Evolutionary conservation across 2,329 filamentous ascomycete genomes (phyloP), one percentile per base, ranked within the genome.

Genomic region (Metarhizium robertsii): DNA sequence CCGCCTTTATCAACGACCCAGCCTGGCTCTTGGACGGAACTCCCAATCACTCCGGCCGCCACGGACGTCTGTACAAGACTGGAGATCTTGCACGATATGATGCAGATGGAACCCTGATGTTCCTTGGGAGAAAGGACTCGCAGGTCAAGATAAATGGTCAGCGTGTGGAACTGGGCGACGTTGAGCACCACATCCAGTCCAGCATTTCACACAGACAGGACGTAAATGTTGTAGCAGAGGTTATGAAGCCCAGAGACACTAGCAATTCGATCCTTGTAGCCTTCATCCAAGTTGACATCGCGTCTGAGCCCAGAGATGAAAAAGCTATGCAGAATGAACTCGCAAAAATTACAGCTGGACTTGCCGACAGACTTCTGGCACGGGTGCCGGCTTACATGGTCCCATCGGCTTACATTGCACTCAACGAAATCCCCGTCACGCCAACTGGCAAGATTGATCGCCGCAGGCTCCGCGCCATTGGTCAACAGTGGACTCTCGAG

Each of bases 191-290:
- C 38, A 11, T 40, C 1, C 38, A 40, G 38, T 40, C 38, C 13
- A 40, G 14, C 38, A 13, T 40, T 4, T 5, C 4, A 3, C 25
- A 76, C 86, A 58, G 76, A 86, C 47, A 68, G 6, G 42, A 54
- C 25, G n/a, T 32, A 7, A 45, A 55, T 6, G 53, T 55, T 10
- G 53, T 57, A n/a, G 56, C 53, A 29, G 53, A 57, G 20, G 53
- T 54, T 13, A 48, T 55, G 6, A 46, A 29, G 8, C 53, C 50
- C 7, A 10, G 5, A 3, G 46, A 20, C 13, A 50, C 45, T 16
- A 50, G n/a, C 18, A 53, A 52, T 4, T 7, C 40, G 13, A 53
- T 55, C 7, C 56, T 57, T 5, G 14, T 50, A 7, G 53, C 32
- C 6, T 57, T 57, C n/a, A 47, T 57, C 42, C 40, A 55, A 52